phyloP scores from a whole-genome alignment of 1,284 basidiomycete genomes.

The Cutaneotrichosporon cutaneum region DNA sequence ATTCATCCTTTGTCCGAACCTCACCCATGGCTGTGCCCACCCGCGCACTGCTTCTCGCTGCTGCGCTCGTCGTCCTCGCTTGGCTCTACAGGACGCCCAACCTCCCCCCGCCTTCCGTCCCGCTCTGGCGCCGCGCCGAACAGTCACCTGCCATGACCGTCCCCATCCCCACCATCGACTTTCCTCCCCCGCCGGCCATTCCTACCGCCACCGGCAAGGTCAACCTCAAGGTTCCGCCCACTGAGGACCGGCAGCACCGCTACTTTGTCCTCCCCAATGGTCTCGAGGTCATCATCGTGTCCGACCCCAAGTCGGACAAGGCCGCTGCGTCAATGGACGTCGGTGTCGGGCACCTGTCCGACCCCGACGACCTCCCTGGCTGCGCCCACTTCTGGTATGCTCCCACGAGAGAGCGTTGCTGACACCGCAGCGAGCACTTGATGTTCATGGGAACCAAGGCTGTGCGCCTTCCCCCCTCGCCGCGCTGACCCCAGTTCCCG shows the following conservation, averaged over 20 bases:
- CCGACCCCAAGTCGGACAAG: conserved; percentile 87
- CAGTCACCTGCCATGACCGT: conserved; percentile 7
- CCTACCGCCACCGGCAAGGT: conserved; percentile 52
- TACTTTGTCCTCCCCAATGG: conserved; percentile 84
- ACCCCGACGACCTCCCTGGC: conserved; percentile 69
- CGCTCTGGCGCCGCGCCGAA: not conserved
- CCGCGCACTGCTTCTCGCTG: conserved; percentile 3
- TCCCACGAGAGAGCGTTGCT: not conserved
- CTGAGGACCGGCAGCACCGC: conserved; percentile 73
- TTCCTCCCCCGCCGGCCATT: conserved; percentile 40
- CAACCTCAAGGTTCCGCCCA: conserved; percentile 61
- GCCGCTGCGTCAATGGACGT: conserved; percentile 94
- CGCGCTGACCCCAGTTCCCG: conserved; percentile 64
- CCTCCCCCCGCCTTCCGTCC: not conserved
- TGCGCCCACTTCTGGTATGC: conserved; percentile 53
- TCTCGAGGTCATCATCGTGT: conserved; percentile 79
- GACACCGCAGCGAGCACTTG: conserved; percentile 81
- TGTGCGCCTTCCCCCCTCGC: conserved; percentile 27
- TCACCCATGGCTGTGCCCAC: not conserved
- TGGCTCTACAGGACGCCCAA: conserved; percentile 9
- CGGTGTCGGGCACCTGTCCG: conserved; percentile 88
- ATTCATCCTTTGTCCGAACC: too few species aligned
- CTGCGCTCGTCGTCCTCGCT: not conserved
- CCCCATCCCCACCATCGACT: conserved; percentile 11
- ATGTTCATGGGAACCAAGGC: conserved; percentile 72